These are phyloP conservation scores for Ganoderma meredithae DNA, from an alignment of 1,284 basidiomycete genomes.

Conservation along the genomic window DNA sequence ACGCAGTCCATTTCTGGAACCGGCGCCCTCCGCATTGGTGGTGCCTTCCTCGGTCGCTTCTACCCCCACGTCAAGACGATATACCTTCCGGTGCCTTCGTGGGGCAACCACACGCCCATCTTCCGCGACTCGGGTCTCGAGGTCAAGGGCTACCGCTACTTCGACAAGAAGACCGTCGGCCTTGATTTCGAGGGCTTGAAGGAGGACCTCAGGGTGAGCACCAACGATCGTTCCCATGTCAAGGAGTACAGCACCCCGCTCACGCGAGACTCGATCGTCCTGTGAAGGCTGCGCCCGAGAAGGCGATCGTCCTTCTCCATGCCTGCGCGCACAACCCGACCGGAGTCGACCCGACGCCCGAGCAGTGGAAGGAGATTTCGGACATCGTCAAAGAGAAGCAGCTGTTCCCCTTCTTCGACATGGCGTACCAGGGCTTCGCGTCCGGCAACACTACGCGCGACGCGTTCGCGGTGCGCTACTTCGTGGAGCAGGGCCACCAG, in stretches of 20 bases:
- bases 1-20: conserved; percentile 99
- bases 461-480: conserved; percentile 95
- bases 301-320: conserved; percentile 86
- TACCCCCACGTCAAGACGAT: conserved; percentile 91
- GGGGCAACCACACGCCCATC: conserved; percentile 95
- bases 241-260: background rate
- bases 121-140: conserved; percentile 94
- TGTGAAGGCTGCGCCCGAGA: conserved; percentile 74
- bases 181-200: conserved; percentile 94
- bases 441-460: conserved; percentile 90
- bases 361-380: conserved; percentile 94
- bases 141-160: conserved; percentile 94
- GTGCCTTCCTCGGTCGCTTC: conserved; percentile 91
- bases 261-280: background rate
- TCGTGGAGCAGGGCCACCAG: conserved; percentile 89
- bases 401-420: conserved; percentile 94
- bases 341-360: conserved; percentile 93
- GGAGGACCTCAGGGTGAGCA: conserved; percentile 76
- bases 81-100: conserved; percentile 94
- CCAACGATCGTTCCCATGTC: background rate
- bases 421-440: conserved; percentile 98
- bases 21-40: conserved; percentile 96
- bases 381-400: conserved; percentile 88
- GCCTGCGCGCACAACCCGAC: conserved; percentile 99
- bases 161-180: conserved; percentile 93